Percentiles rank a stretch among this genome's conserved stretches.
Conservation (phyloP, 805 yeast genomes). For the Scheffersomyces coipomensis region DNA sequence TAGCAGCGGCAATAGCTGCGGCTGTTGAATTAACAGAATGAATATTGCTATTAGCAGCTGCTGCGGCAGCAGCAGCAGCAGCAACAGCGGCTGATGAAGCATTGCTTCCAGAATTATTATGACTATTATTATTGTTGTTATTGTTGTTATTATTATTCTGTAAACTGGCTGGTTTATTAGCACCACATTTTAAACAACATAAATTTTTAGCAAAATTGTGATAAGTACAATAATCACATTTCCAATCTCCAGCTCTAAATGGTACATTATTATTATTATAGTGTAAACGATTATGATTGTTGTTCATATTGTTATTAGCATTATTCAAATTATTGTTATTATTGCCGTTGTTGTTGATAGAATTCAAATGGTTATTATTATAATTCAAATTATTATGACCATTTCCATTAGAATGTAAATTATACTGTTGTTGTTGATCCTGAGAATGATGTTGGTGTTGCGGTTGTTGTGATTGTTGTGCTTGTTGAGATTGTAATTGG, state of each 20-base stretch:
- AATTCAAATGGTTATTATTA: slow-evolving; percentile 6
- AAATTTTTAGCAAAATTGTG: slow-evolving; percentile 92
- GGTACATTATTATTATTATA: slow-evolving; percentile 61
- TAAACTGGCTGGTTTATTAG: slow-evolving; percentile 47
- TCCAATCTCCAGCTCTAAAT: slow-evolving; percentile 97
- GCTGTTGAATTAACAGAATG: slow-evolving; percentile 42
- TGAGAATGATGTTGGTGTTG: slow-evolving; percentile 6
- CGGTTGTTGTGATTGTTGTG: slow-evolving; percentile 2
- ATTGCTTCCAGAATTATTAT: slow-evolving; percentile 5
- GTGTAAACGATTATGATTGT: slow-evolving; percentile 13
- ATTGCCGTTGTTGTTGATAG: slow-evolving; percentile 11
- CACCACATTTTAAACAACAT: slow-evolving; percentile 85
- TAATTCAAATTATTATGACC: slow-evolving; percentile 6
- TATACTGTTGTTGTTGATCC: slow-evolving; percentile 10
- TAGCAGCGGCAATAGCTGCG: slow-evolving; percentile 47
- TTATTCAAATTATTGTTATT: slow-evolving; percentile 8
- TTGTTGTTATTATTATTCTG: slow-evolving; percentile 7
- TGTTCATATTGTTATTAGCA: slow-evolving; percentile 8
- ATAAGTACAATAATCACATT: slow-evolving; percentile 81
- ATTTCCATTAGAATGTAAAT: not conserved
- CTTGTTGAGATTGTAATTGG: not conserved
- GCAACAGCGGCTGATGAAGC: slow-evolving; percentile 29
- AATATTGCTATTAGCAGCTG: slow-evolving; percentile 35
- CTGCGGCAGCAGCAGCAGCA: slow-evolving; percentile 45
- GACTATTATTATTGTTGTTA: slow-evolving; percentile 9